These are phyloP conservation scores for Ophiostoma tasmaniense DNA, from an alignment of 2,329 filamentous ascomycete species.

Conservation along the genomic window DNA sequence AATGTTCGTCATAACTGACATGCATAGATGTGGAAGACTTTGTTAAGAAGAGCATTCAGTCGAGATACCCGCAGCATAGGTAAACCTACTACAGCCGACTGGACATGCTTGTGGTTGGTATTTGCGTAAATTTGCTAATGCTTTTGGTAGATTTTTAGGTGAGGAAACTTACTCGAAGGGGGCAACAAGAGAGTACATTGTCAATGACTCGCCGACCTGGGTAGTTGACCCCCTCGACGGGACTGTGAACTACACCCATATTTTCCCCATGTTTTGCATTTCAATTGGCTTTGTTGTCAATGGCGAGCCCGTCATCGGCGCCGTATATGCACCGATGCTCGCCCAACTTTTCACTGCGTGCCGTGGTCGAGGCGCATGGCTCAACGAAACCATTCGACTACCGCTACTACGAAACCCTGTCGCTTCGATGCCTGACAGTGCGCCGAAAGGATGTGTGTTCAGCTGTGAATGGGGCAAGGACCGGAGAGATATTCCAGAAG, in stretches of 20 bases:
- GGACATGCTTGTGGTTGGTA: neutral
- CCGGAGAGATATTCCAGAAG: conserved; percentile 53
- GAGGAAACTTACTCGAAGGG: conserved; percentile 69
- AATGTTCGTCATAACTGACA: neutral
- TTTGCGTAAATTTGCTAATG: conserved; percentile 33
- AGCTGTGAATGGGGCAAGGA: conserved; percentile 77
- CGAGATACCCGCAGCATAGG: neutral
- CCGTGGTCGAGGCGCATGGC: conserved; percentile 56
- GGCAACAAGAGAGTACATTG: conserved; percentile 58
- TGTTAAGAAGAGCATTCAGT: neutral
- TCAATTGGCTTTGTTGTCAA: conserved; percentile 61
- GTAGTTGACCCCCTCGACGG: conserved; percentile 69
- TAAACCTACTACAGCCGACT: neutral
- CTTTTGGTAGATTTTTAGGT: conserved; percentile 66
- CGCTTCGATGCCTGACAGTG: conserved; percentile 53
- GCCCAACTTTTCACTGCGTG: conserved; percentile 62
- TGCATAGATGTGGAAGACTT: neutral
- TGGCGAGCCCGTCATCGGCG: conserved; percentile 54
- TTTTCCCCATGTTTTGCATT: conserved; percentile 75
- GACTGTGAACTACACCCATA: conserved; percentile 74
- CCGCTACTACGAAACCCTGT: conserved; percentile 53
- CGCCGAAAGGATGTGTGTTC: conserved; percentile 63
- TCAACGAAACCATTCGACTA: conserved; percentile 55
- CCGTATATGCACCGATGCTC: conserved; percentile 64
- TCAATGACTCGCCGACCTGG: conserved; percentile 59